A percentile compares a stretch with the other conserved stretches of the same genome.
phyloP scores from a whole-genome alignment of 495 filamentous ascomycete genomes.

The Lasiosphaeris hirsuta region DNA sequence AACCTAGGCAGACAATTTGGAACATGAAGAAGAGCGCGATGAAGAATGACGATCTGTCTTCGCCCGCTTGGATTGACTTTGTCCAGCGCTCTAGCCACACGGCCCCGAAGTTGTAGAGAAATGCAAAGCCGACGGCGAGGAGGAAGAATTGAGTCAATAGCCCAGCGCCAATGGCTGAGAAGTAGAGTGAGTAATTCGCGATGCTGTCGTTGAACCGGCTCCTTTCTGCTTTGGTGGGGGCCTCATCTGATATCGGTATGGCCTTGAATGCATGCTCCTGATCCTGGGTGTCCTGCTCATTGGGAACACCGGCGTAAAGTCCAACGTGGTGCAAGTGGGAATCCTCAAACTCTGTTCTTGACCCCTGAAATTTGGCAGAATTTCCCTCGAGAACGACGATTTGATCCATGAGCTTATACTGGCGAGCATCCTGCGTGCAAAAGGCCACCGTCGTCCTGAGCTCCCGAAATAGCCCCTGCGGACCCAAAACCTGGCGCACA shows the following conservation, averaged over 20 bases:
- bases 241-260: background rate
- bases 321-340: too few relatives aligned
- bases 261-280: background rate
- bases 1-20: constrained; percentile 30
- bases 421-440: background rate
- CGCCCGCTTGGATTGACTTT: background rate
- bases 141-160: constrained; percentile 16
- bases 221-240: background rate
- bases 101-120: constrained; percentile 35
- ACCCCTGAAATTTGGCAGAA: background rate
- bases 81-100: constrained; percentile 42
- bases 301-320: too few relatives aligned
- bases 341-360: too few relatives aligned
- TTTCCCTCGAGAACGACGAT: background rate
- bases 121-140: constrained; percentile 22
- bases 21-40: constrained; percentile 14
- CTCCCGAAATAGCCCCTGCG: background rate
- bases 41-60: constrained; percentile 21
- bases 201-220: background rate
- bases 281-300: too few relatives aligned
- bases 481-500: background rate
- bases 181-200: constrained; percentile 31
- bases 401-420: background rate
- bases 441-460: background rate
- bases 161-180: constrained; percentile 34